Evolutionary conservation across 768 basidiomycete genomes (phyloP), one percentile per base, ranked within the genome.

Genomic region (Phylloporus sp.): DNA sequence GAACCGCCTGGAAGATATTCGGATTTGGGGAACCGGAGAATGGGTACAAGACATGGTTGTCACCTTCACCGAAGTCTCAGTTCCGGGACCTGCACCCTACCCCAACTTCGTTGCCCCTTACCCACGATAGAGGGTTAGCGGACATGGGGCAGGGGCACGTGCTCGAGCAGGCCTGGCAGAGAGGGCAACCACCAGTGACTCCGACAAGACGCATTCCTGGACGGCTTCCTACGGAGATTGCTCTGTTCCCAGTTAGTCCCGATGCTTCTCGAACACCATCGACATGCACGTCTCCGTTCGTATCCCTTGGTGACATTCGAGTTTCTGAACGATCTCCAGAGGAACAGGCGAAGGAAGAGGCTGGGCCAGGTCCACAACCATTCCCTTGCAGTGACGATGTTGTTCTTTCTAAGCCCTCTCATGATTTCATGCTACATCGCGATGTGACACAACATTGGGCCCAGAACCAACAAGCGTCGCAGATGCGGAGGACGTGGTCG

Each of bases 1-100:
- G 74, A 46, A 84, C 80, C 7, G 83, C 84, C 0, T 78, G 84
- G 56, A 52, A 63, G 5, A 60, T 87, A 4, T 88, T 86, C 53
- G 81, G 77, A 0, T 58, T 62, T 1, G 64, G 70, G 11, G 71
- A 73, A 4, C 70, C 15, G 9, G 54, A 34, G 5, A 43, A 44
- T 6, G 52, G 16, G 5, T 53, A 28, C 31, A 61, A 55, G 31
- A 50, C 47, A 9, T 60, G 63, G 63, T 34, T 42, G 8, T 60
- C 59, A 2, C 56, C 61, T 23, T 64, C 59, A 18, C 29, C 57
- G 2, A 46, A 50, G 11, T 52, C 50, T 34, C 50, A 47, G n/a
- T 38, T 35, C 5, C 49, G 40, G 16, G 15, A 31, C 24, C 43
- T 41, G 9, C 50, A 66, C 16, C 62, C 54, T 23, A 70, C 62